A percentile compares a stretch with the other conserved stretches of the same genome.
These are phyloP conservation scores for Zizania palustris DNA, from an alignment of 202 grass and related monocot genomes.

Conservation along the genomic window DNA sequence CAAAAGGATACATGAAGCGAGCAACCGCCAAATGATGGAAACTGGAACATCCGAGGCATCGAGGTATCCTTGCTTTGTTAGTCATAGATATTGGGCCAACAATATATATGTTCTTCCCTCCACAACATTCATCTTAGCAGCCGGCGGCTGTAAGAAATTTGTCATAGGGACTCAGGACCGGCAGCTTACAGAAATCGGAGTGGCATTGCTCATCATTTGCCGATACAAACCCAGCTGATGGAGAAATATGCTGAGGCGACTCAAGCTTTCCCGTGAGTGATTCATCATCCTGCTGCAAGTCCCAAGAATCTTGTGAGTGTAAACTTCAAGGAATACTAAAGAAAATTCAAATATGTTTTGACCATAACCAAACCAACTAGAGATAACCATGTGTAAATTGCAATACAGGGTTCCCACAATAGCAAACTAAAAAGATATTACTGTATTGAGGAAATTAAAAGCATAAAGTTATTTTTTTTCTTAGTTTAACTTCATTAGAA, in stretches of 20 bases:
- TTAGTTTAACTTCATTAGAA: not conserved
- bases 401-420: not conserved
- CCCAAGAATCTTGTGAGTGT: conserved; percentile 25
- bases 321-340: conserved; percentile 14
- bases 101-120: not conserved
- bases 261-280: conserved; percentile 39
- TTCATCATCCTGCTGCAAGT: conserved; percentile 67
- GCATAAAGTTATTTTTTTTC: not conserved
- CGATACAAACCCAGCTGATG: conserved; percentile 34
- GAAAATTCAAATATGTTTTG: not conserved
- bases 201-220: conserved; percentile 50
- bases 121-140: conserved; percentile 44
- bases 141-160: conserved; percentile 68
- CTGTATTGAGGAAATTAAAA: not conserved
- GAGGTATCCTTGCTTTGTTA: not conserved
- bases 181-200: conserved; percentile 66
- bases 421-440: not conserved
- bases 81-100: conserved; percentile 15
- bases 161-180: conserved; percentile 78
- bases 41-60: conserved; percentile 3
- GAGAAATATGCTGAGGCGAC: conserved; percentile 42
- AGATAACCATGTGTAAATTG: not conserved
- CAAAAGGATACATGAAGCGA: conserved; percentile 6
- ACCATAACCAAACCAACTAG: conserved; percentile 14
- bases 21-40: conserved; percentile 3